Base-by-base conservation (phyloP, 208 protist species). In the Crithidia thermophila region DNA sequence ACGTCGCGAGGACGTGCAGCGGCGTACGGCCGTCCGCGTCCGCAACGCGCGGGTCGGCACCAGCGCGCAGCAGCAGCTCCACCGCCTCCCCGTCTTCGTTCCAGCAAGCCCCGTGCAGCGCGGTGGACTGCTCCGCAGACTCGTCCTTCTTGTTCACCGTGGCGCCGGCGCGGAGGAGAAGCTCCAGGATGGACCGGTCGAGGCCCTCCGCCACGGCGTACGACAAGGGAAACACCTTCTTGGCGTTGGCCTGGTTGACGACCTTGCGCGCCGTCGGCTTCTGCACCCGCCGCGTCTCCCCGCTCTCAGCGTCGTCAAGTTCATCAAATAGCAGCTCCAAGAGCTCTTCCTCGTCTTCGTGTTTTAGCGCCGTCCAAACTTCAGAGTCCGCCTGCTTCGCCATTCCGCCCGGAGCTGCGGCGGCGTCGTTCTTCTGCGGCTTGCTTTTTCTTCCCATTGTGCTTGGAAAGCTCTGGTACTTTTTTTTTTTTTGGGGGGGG, bases 1-100 rank as follows among this genome's bases (percentile, higher is more conserved):
- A 75, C 31, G 61, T 78, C 40, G 79, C 82, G 3, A 87, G 62
- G n/a, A 87, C 59, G 67, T 91, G 85, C 18, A 91, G 64, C 13
- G 79, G 66, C 3, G 85, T 91, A 4, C 77, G 67, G 1, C 82
- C 80, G 21, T 81, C 72, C 1, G 77, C 73, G 55, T 92, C 75
- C 3, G 30, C 49, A 6, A 76, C 66, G n/a, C 71, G 53, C 0
- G 75, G 70, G 55, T 83, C 79, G 0, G 85, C 85, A 5, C 82
- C 85, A 4, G 68, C 58, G 18, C 85, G 72, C 10, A 91, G 60
- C 25, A 87, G 70, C 30, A 25, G 16, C 18, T 62, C 28, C 20
- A 74, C 47, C 14, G 61, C 75, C 53, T 66, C 67, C 28, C 87
- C 81, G 37, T 89, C 75, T 33, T 83, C 75, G 10, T 70, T 75